These are phyloP conservation scores for Rubroboletus pulcherrimus DNA, from an alignment of 768 basidiomycete species.

Conservation along the genomic window DNA sequence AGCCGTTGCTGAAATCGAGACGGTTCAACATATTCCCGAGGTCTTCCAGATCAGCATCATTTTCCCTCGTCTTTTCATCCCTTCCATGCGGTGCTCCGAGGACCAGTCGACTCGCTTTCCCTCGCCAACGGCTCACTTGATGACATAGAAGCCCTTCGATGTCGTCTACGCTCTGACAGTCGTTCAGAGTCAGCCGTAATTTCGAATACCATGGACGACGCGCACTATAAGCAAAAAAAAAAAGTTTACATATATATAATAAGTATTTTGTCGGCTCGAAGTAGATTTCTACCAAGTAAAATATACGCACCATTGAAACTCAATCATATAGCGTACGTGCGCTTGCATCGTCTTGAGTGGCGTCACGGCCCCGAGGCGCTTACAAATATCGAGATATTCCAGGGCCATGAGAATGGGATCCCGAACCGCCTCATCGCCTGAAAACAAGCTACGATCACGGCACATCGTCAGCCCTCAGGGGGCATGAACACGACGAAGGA, in stretches of 20 bases:
- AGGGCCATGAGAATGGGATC: slow-evolving; percentile 65
- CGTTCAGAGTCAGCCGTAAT: slow-evolving; percentile 46
- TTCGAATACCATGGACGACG: slow-evolving; percentile 55
- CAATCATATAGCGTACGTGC: slow-evolving; percentile 66
- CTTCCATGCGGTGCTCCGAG: neutral
- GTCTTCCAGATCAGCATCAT: neutral
- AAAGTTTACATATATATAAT: neutral
- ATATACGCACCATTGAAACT: slow-evolving; percentile 61
- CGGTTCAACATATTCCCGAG: neutral
- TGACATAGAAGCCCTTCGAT: slow-evolving; percentile 42
- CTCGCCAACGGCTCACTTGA: slow-evolving; percentile 51
- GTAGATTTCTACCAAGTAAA: neutral
- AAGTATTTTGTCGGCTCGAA: neutral
- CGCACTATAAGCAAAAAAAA: slow-evolving; percentile 21
- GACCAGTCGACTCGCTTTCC: slow-evolving; percentile 22
- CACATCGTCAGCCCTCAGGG: neutral
- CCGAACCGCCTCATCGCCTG: slow-evolving; percentile 41
- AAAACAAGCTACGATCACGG: slow-evolving; percentile 48
- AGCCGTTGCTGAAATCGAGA: neutral
- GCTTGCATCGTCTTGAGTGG: slow-evolving; percentile 50
- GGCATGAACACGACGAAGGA: neutral
- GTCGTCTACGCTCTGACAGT: slow-evolving; percentile 42
- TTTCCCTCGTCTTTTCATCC: neutral
- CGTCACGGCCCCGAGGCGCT: slow-evolving; percentile 46
- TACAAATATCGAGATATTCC: slow-evolving; percentile 66